phyloP scores from a whole-genome alignment of 2,329 filamentous ascomycete genomes.

The Malbranchea cinnamomea region DNA sequence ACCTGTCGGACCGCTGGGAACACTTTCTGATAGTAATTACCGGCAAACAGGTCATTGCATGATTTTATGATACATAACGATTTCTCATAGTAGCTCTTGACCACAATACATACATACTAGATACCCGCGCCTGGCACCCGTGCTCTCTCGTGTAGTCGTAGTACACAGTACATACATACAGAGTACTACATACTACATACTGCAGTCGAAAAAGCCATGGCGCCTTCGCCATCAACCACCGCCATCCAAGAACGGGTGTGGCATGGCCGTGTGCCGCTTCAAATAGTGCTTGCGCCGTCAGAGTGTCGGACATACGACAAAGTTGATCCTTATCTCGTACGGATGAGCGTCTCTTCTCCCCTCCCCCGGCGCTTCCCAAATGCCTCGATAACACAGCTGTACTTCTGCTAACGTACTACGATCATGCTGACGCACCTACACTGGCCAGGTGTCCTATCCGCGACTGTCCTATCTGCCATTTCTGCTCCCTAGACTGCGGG shows the following conservation, averaged over 20 bases:
- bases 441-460: conserved; percentile 40
- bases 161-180: no score
- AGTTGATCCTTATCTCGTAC: conserved; percentile 45
- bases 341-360: background rate
- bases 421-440: no score
- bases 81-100: no score
- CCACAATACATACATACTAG: no score
- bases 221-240: conserved; percentile 14
- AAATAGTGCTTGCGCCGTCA: conserved; percentile 42
- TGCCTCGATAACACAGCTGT: conserved; percentile 1
- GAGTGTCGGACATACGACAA: conserved; percentile 47
- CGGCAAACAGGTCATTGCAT: no score
- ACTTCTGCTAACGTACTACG: conserved; percentile 1
- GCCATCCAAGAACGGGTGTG: conserved; percentile 36
- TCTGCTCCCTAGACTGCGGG: conserved; percentile 45
- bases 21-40: no score
- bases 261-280: conserved; percentile 44
- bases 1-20: no score
- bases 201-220: conserved; percentile 8
- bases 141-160: no score
- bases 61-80: no score
- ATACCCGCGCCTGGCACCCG: no score
- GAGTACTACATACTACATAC: no score
- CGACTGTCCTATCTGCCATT: conserved; percentile 56
- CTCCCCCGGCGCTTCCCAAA: background rate